Conservation (phyloP, 2,329 filamentous ascomycete genomes). For the Aspergillus brunneoviolaceus region DNA sequence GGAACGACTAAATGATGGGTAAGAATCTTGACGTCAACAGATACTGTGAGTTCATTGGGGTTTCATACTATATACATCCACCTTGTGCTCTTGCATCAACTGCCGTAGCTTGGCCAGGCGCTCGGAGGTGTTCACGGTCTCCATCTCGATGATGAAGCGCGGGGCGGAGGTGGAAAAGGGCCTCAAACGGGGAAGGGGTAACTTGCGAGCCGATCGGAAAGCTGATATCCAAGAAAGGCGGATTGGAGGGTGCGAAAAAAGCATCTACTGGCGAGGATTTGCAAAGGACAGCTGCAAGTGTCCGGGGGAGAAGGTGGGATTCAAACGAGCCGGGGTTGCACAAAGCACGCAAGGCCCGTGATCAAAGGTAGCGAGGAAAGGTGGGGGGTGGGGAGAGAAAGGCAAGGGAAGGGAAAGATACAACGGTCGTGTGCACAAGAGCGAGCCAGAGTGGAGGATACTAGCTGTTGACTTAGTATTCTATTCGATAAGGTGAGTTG, state of each 20-base stretch:
- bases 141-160: constrained; percentile 61
- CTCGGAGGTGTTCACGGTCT: constrained; percentile 72
- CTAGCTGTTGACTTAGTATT: not conserved
- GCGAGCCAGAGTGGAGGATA: not conserved
- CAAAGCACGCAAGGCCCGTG: constrained; percentile 9
- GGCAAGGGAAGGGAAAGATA: constrained; percentile 6
- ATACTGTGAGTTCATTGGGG: constrained; percentile 19
- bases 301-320: constrained; percentile 13
- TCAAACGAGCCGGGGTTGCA: constrained; percentile 12
- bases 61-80: constrained; percentile 83
- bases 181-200: constrained; percentile 30
- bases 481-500: not conserved
- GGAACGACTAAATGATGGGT: constrained; percentile 69
- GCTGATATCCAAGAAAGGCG: constrained; percentile 31
- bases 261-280: constrained; percentile 30
- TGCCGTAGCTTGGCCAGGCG: constrained; percentile 74
- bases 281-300: constrained; percentile 17
- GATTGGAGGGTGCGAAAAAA: constrained; percentile 32
- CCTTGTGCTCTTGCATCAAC: constrained; percentile 81
- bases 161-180: constrained; percentile 40
- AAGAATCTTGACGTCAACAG: constrained; percentile 32
- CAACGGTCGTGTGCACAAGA: constrained; percentile 6
- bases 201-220: constrained; percentile 28
- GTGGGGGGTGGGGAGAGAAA: not conserved
- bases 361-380: not conserved